A percentile compares a stretch with the other conserved stretches of the same genome.
phyloP scores from a whole-genome alignment of 202 grass and related monocot species.

The Setaria viridis region DNA sequence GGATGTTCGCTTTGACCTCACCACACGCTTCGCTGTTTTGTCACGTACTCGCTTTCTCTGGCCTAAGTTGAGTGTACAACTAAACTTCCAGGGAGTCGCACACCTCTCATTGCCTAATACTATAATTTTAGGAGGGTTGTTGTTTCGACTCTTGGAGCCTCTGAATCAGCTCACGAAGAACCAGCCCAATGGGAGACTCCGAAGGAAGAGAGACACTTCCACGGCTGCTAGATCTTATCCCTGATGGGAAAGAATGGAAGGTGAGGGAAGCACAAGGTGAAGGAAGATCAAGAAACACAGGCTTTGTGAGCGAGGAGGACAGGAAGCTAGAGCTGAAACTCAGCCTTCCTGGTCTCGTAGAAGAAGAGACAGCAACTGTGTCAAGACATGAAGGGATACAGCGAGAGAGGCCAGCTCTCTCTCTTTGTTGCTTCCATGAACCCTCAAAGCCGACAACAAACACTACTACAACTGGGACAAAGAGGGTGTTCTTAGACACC shows the following conservation, averaged over 20 bases:
- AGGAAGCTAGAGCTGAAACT: slow-evolving; percentile 87
- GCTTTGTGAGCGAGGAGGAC: slow-evolving; percentile 62
- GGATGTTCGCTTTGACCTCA: slow-evolving; percentile 45
- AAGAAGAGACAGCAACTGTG: slow-evolving; percentile 24
- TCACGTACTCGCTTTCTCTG: slow-evolving; percentile 38
- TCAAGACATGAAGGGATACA: slow-evolving; percentile 45
- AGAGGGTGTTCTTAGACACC: slow-evolving; percentile 69
- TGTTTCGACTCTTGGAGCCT: slow-evolving; percentile 29
- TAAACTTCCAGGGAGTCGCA: slow-evolving; percentile 34
- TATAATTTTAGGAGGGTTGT: slow-evolving; percentile 23
- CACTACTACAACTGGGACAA: slow-evolving; percentile 51
- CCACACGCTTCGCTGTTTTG: slow-evolving; percentile 13
- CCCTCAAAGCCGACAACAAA: slow-evolving; percentile 37
- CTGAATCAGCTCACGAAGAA: slow-evolving; percentile 34
- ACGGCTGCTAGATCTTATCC: slow-evolving; percentile 81
- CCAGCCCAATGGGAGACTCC: slow-evolving; percentile 63
- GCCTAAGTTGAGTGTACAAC: slow-evolving; percentile 58
- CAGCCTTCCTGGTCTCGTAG: slow-evolving; percentile 66
- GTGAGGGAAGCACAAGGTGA: slow-evolving; percentile 28
- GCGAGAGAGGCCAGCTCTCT: slow-evolving; percentile 56
- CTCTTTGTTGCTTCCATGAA: slow-evolving; percentile 59
- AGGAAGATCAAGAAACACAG: slow-evolving; percentile 41
- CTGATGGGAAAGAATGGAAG: slow-evolving; percentile 68
- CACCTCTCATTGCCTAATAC: slow-evolving; percentile 41
- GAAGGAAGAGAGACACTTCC: slow-evolving; percentile 53